Evolutionary conservation across 1,284 basidiomycete genomes (phyloP).

Genomic region (Puccinia horiana): DNA sequence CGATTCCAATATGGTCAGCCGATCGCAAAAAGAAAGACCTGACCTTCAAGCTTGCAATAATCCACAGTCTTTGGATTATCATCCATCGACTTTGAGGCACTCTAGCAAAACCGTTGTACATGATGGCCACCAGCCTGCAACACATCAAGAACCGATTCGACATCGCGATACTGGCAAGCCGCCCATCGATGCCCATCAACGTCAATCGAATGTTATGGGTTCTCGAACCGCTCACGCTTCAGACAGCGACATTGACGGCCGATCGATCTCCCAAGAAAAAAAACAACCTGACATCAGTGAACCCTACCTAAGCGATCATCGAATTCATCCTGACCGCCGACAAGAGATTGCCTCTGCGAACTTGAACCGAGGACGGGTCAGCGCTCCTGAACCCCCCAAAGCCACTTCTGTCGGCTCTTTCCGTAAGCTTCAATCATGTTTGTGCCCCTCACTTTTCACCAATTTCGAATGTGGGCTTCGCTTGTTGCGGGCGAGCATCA

Average conservation of each 20-base stretch:
- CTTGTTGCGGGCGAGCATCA: conserved; percentile 10
- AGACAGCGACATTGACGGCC: conserved; percentile 16
- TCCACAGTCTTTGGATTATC: conserved; percentile 3
- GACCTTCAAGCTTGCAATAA: conserved; percentile 1
- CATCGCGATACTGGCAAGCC: neutral
- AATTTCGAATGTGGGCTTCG: conserved; percentile 23
- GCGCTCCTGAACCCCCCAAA: conserved; percentile 33
- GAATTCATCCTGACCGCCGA: conserved; percentile 37
- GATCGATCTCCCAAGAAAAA: conserved; percentile 22
- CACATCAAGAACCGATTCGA: conserved; percentile 3
- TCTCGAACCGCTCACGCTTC: conserved; percentile 10
- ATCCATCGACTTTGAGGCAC: neutral
- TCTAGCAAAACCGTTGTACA: conserved; percentile 1
- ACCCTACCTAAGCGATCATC: conserved; percentile 22
- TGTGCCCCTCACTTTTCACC: conserved; percentile 43
- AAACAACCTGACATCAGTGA: neutral
- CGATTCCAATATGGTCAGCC: conserved; percentile 2
- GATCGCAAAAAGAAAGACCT: neutral
- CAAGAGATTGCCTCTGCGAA: conserved; percentile 12
- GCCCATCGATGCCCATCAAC: neutral
- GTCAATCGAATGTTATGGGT: neutral
- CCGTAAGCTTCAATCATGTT: conserved; percentile 48
- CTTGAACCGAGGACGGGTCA: neutral
- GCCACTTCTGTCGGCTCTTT: conserved; percentile 38
- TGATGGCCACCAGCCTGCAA: neutral